Evolutionary conservation across 495 filamentous ascomycete species (phyloP).

Genomic region (Trichoderma reesei): DNA sequence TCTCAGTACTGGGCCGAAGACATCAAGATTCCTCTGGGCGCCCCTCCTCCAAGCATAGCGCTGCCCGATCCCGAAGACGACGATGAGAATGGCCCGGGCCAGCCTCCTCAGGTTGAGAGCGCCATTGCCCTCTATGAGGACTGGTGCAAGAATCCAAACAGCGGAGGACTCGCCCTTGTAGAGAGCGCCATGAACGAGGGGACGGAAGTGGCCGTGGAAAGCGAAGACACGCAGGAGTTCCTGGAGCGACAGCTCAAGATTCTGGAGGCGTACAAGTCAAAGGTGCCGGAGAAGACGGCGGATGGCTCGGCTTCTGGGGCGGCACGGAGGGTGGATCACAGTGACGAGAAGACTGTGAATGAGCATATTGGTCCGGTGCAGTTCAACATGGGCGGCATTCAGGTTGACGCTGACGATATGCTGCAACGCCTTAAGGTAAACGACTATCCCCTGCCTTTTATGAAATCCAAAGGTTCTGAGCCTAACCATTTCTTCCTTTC

Average conservation of each 20-base stretch:
- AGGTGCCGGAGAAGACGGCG: conserved; percentile 48
- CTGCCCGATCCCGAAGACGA: conserved; percentile 13
- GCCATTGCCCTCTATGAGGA: conserved; percentile 70
- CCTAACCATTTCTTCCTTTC: conserved; percentile 10
- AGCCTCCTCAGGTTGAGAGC: conserved; percentile 22
- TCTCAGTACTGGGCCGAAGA: conserved; percentile 79
- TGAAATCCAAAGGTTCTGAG: not conserved
- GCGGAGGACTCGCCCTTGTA: conserved; percentile 39
- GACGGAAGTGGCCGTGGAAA: conserved; percentile 55
- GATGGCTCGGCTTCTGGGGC: conserved; percentile 30
- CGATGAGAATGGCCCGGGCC: conserved; percentile 19
- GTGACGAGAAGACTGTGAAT: conserved; percentile 46
- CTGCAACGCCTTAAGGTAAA: conserved; percentile 73
- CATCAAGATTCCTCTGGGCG: conserved; percentile 46
- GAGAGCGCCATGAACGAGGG: conserved; percentile 24
- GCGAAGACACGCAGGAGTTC: conserved; percentile 71
- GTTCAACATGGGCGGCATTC: conserved; percentile 95
- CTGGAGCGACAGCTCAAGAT: conserved; percentile 60
- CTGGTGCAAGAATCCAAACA: conserved; percentile 61
- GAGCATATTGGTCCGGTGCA: conserved; percentile 94
- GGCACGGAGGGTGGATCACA: conserved; percentile 13
- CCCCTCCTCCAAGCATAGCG: conserved; percentile 12
- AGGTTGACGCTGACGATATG: conserved; percentile 95
- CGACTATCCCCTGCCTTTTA: not conserved
- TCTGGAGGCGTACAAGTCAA: conserved; percentile 55